Conservation (phyloP, 75 land plant species). For the Sequoia sempervirens region DNA sequence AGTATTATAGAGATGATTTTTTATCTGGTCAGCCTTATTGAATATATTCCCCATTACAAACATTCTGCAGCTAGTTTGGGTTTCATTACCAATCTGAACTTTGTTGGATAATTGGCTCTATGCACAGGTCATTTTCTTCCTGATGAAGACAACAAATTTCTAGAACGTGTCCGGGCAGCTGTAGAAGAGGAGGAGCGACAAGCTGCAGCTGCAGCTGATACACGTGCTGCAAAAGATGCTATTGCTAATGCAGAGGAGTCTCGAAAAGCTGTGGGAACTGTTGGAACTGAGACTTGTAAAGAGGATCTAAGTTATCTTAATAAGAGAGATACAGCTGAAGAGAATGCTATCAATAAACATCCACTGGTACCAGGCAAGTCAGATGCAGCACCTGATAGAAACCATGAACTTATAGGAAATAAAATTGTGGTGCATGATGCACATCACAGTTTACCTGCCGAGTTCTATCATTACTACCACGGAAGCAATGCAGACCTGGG, state of each 20-base stretch:
- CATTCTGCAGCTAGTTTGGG: neutral
- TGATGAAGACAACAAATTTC: conserved; percentile 96
- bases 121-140: conserved; percentile 91
- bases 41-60: neutral
- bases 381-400: conserved; percentile 4
- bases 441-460: conserved; percentile 55
- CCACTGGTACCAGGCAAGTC: neutral
- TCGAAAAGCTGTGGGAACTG: conserved; percentile 32
- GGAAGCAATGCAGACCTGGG: conserved; percentile 93
- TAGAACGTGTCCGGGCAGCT: conserved; percentile 86
- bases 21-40: neutral
- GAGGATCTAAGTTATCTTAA: conserved; percentile 10
- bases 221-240: conserved; percentile 83
- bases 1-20: neutral
- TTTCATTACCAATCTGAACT: neutral
- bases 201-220: conserved; percentile 85
- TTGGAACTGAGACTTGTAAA: neutral
- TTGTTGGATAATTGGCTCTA: conserved; percentile 1
- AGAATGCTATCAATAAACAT: neutral
- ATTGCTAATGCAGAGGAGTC: conserved; percentile 87
- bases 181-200: conserved; percentile 97
- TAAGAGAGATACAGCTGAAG: conserved; percentile 1
- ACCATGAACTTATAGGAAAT: conserved; percentile 12
- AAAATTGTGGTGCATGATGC: conserved; percentile 22
- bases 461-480: conserved; percentile 89